Conservation (phyloP, 352 stramenopile species). For the Globisporangium irregulare region DNA sequence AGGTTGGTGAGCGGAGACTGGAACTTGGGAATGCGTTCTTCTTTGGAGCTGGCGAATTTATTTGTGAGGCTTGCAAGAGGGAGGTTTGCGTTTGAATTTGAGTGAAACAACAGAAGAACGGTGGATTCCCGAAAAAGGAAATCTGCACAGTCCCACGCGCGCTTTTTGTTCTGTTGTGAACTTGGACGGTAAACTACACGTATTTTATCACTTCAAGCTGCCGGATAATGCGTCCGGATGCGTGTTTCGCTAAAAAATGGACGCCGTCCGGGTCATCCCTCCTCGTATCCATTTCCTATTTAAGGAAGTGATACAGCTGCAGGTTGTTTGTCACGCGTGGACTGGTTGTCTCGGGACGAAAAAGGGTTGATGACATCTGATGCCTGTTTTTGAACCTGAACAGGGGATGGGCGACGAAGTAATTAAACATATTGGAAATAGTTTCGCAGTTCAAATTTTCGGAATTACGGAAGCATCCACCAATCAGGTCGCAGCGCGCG, state of each 20-base stretch:
- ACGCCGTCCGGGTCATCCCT: background rate
- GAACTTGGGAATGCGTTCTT: constrained; percentile 16
- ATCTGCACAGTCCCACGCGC: background rate
- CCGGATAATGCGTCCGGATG: constrained; percentile 11
- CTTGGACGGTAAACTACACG: background rate
- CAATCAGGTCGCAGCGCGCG: constrained; percentile 36
- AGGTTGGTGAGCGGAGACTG: constrained; percentile 2
- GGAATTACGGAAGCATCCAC: constrained; percentile 23
- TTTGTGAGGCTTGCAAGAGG: constrained; percentile 24
- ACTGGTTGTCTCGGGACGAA: background rate
- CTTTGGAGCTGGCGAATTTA: constrained; percentile 33
- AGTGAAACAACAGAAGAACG: background rate
- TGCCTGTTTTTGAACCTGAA: background rate
- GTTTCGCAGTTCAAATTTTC: constrained; percentile 18
- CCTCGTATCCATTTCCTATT: constrained; percentile 9
- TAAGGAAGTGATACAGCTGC: background rate
- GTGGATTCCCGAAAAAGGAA: background rate
- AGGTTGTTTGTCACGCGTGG: background rate
- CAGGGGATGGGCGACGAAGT: background rate
- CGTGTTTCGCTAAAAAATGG: background rate
- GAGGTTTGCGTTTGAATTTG: background rate
- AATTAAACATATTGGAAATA: constrained; percentile 8
- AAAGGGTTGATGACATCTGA: constrained; percentile 20
- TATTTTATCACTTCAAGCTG: constrained; percentile 21
- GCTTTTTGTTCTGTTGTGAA: background rate